Base-by-base conservation (phyloP, 805 yeast genomes). In the Pichia californica region DNA sequence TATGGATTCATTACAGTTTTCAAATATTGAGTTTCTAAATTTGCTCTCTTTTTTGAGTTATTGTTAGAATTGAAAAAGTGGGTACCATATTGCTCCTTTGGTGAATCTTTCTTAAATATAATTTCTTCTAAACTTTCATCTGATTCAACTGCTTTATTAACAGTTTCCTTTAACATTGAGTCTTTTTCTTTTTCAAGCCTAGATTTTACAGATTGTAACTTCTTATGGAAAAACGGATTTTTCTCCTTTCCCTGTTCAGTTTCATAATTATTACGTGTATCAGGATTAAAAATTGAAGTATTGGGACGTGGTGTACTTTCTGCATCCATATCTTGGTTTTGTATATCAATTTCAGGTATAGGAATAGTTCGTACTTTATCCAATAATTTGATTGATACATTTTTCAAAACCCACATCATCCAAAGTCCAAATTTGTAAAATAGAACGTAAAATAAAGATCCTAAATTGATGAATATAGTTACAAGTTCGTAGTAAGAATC, bases 61-160 rank as follows among this genome's bases (percentile, higher is more conserved):
- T n/a, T n/a, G n/a, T n/a, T n/a, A n/a, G n/a, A 8, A 9, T 48
- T 38, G 40, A 49, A 60, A 40, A 60, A 60, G 26, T 51, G 52
- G 3, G 59, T 57, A 15, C 64, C 63, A 38, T 59, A 59, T 18
- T 55, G 56, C n/a, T 44, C 29, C 10, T 33, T 37, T 5, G 43
- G 28, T 19, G 9, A 7, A 21, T 16, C 9, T 15, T 14, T 10
- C 18, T 19, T 13, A 5, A 23, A 21, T 10, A 21, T 31, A n/a
- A 20, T 20, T 19, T 16, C 30, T 5, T 40, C 36, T 20, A 18
- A 21, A 8, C 7, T 8, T 18, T 20, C 26, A 20, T 9, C 16
- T 18, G 11, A n/a, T 6, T 33, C 25, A 28, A 14, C 28, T 15
- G 25, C 29, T n/a, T 40, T 21, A n/a, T 30, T 21, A 15, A 16